Evolutionary conservation across 495 filamentous ascomycete species (phyloP).

Genomic region (Penicillium canescens): DNA sequence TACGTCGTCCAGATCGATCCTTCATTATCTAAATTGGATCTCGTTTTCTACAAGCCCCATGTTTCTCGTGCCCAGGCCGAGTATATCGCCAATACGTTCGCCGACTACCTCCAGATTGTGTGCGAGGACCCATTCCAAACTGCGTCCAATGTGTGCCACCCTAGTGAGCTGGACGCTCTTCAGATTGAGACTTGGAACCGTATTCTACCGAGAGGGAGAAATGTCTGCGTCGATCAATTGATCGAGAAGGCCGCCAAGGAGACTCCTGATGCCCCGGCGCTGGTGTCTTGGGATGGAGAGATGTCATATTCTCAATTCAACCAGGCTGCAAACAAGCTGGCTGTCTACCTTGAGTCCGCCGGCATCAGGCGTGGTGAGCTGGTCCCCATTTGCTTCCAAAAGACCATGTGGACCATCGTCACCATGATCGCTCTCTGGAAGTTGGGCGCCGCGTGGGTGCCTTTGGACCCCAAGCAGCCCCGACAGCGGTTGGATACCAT

Average conservation of each 20-base stretch:
- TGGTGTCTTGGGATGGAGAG: constrained; percentile 38
- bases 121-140: constrained; percentile 9
- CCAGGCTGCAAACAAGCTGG: constrained; percentile 20
- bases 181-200: constrained; percentile 29
- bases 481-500: constrained; percentile 32
- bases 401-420: constrained; percentile 39
- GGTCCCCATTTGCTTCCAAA: constrained; percentile 34
- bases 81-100: constrained; percentile 26
- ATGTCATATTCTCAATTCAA: constrained; percentile 39
- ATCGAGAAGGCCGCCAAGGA: constrained; percentile 14
- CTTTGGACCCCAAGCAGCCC: constrained; percentile 42
- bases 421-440: constrained; percentile 49
- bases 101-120: constrained; percentile 27
- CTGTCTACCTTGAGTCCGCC: constrained; percentile 17
- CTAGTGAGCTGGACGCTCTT: constrained; percentile 11
- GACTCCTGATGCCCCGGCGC: constrained; percentile 24
- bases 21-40: constrained; percentile 14
- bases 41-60: constrained; percentile 30
- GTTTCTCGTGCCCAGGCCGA: constrained; percentile 21
- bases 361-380: constrained; percentile 29
- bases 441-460: constrained; percentile 44
- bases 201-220: constrained; percentile 10
- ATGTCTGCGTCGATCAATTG: constrained; percentile 27
- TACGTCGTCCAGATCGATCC: constrained; percentile 13
- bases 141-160: constrained; percentile 8